Base-by-base conservation (phyloP, 2,329 filamentous ascomycete species). In the Xylariaceae sp. region DNA sequence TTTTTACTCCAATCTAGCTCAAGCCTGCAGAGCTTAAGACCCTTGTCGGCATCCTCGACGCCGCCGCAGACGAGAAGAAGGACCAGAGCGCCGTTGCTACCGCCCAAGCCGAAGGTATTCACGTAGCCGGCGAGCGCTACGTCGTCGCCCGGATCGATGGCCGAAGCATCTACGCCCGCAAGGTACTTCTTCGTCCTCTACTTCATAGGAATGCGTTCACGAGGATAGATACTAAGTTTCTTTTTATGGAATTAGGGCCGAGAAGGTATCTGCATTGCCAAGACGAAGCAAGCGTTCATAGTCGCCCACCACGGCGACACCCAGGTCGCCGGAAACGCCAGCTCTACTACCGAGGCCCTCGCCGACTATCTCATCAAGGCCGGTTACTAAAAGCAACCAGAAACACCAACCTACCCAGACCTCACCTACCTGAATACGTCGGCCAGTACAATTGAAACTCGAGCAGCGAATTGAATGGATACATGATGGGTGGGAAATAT, bases 281-380 rank as follows among this genome's bases (percentile, higher is more conserved):
- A 94, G 77, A 94, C 92, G 61, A 84, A 78, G 63, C 85, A 94
- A 72, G 88, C 90, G 58, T 83, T 97, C 67, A 80, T 98, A 65
- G 72, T 98, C 66, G 86, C 82, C 58, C 89, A 95, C 75, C 89
- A 97, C 77, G 77, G 76, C 56, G 88, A 95, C 67, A 67, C 67
- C 52, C 73, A 83, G 57, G 76, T 86, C 66, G 87, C 86, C 42
- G 83, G 88, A 64, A 84, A 85, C 67, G 83, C 88, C 53, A 83
- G 83, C 60, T 80, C 80, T 65, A 88, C 86, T 40, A 86, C 95
- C 56, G 87, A 92, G 74, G 76, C 82, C 60, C 79, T 98, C 53
- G 89, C 81, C 61, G 88, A 95, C 69, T 96, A 97, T 75, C 81
- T 95, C 54, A 83, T 88, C 67, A 78, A 80, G 60, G 74, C 80